phyloP scores from a whole-genome alignment of 2,329 filamentous ascomycete species.

The Lasiodiplodia hormozganensis region DNA sequence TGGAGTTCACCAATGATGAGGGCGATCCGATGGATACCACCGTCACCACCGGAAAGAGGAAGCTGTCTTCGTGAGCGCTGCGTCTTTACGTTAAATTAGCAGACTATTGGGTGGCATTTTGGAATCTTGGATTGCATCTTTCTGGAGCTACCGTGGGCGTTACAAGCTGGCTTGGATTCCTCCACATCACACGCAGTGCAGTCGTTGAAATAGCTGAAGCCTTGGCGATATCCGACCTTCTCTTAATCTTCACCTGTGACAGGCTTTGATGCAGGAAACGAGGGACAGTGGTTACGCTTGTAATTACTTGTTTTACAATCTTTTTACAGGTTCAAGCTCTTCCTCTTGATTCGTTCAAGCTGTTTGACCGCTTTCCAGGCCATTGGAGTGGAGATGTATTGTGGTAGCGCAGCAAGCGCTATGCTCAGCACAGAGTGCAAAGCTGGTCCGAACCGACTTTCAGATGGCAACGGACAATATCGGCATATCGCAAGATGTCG shows the following conservation, averaged over 20 bases:
- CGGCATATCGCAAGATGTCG: neutral
- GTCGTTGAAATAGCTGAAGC: neutral
- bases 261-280: neutral
- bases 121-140: neutral
- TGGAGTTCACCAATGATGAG: constrained; percentile 64
- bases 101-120: neutral
- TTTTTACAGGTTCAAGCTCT: neutral
- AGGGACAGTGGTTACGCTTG: neutral
- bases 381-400: constrained; percentile 2
- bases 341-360: neutral
- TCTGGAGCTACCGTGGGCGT: neutral
- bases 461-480: neutral
- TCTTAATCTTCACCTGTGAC: neutral
- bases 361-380: constrained; percentile 1
- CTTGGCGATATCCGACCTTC: neutral
- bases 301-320: neutral
- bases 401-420: neutral
- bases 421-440: neutral
- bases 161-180: neutral
- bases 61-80: constrained; percentile 33
- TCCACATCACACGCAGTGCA: neutral
- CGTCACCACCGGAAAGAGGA: constrained; percentile 42
- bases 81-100: neutral
- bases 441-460: neutral
- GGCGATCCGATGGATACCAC: constrained; percentile 42